Evolutionary conservation across 1,284 basidiomycete species (phyloP).

Genomic region (Ganoderma meredithae): DNA sequence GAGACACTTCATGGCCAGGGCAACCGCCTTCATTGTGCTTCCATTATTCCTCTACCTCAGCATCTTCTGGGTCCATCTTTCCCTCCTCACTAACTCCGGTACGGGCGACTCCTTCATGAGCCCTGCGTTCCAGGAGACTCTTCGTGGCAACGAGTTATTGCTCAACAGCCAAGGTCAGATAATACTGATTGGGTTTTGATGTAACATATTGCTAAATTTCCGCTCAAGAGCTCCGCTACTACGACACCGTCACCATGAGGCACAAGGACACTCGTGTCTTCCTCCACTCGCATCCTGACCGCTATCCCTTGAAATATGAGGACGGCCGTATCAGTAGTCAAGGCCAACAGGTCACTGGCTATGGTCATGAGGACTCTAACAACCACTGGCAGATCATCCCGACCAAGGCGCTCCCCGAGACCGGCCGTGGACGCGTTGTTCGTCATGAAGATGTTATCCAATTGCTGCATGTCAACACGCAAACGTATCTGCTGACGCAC

Average conservation of each 20-base stretch:
- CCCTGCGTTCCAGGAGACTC: conserved; percentile 96
- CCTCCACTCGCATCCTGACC: conserved; percentile 92
- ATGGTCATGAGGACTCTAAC: conserved; percentile 92
- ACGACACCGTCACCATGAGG: conserved; percentile 86
- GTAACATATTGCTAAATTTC: background rate
- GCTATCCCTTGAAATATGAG: conserved; percentile 93
- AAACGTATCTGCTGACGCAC: conserved; percentile 89
- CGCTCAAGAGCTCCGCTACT: conserved; percentile 89
- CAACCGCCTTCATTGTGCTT: conserved; percentile 86
- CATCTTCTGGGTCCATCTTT: conserved; percentile 97
- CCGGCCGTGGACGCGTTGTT: conserved; percentile 88
- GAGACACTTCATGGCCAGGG: conserved; percentile 89
- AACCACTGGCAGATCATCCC: conserved; percentile 97
- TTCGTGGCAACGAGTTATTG: conserved; percentile 91
- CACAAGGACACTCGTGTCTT: conserved; percentile 95
- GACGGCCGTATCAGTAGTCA: conserved; percentile 96
- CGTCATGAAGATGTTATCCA: conserved; percentile 91
- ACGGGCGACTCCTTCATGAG: conserved; percentile 98
- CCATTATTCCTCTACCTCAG: conserved; percentile 93
- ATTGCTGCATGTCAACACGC: conserved; percentile 87
- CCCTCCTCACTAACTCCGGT: conserved; percentile 89
- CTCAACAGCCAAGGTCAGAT: conserved; percentile 85
- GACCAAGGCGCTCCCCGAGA: conserved; percentile 89
- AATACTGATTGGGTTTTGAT: no score
- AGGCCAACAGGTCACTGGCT: conserved; percentile 99